These are phyloP conservation scores for Carallia brachiata DNA, from an alignment of 345 rosid species.

Conservation along the genomic window DNA sequence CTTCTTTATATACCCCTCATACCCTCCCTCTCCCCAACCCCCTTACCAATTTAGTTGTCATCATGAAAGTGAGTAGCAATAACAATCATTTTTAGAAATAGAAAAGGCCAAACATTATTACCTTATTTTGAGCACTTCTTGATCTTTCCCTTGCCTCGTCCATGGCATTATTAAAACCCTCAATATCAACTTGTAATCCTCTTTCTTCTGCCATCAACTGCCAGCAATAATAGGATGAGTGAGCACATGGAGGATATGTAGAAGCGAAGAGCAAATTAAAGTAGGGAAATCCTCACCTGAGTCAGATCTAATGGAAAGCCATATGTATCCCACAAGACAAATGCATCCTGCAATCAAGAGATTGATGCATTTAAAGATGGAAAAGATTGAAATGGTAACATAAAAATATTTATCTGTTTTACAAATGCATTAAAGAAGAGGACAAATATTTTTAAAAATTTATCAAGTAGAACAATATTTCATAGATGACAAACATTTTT, in stretches of 20 bases:
- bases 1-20: too few species aligned
- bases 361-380: not conserved
- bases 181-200: slow-evolving; percentile 74
- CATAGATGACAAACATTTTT: not conserved
- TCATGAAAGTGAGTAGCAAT: too few species aligned
- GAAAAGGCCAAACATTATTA: slow-evolving; percentile 12
- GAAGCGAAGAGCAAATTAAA: not conserved
- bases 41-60: too few species aligned
- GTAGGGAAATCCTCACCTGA: slow-evolving; percentile 48
- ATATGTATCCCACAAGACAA: slow-evolving; percentile 92
- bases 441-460: not conserved
- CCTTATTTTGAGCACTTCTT: slow-evolving; percentile 88
- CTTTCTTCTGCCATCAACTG: slow-evolving; percentile 97
- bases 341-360: slow-evolving; percentile 72
- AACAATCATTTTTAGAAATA: too few species aligned
- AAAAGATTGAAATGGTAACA: slow-evolving; percentile 2
- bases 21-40: too few species aligned
- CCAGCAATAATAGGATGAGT: slow-evolving; percentile 10
- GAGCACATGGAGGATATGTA: slow-evolving; percentile 5
- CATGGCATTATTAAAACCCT: slow-evolving; percentile 79
- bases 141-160: slow-evolving; percentile 93
- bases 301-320: slow-evolving; percentile 97
- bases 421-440: not conserved
- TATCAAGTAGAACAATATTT: not conserved
- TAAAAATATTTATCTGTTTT: not conserved